Conservation (phyloP, 371 early-diverging fungal genomes). For the Parasitella parasitica region DNA sequence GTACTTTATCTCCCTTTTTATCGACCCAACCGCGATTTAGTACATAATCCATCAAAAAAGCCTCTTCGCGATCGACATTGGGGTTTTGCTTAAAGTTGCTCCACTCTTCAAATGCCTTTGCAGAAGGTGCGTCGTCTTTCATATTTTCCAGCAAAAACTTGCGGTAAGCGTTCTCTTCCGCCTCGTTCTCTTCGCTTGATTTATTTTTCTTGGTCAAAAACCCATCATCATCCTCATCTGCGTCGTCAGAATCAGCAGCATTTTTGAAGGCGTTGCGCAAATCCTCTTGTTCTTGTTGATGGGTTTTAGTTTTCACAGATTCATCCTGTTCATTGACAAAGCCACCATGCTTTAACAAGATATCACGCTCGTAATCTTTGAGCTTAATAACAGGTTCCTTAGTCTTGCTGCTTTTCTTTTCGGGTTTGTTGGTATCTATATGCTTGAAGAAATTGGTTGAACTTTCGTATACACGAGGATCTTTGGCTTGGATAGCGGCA, state of each 20-base stretch:
- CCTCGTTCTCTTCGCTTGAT: slow-evolving; percentile 67
- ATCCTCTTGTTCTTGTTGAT: slow-evolving; percentile 82
- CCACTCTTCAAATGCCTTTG: slow-evolving; percentile 65
- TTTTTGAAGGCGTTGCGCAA: slow-evolving; percentile 72
- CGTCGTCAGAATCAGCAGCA: slow-evolving; percentile 39
- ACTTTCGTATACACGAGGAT: slow-evolving; percentile 83
- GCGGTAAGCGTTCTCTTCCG: slow-evolving; percentile 81
- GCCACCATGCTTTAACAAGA: slow-evolving; percentile 72
- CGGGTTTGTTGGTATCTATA: slow-evolving; percentile 55
- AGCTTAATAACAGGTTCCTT: slow-evolving; percentile 26
- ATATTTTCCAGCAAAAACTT: slow-evolving; percentile 81
- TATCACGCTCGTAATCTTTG: slow-evolving; percentile 4
- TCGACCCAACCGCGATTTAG: slow-evolving; percentile 95
- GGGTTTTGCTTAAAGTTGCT: slow-evolving; percentile 56
- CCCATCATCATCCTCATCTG: slow-evolving; percentile 58
- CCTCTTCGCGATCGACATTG: slow-evolving; percentile 65
- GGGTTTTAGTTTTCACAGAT: slow-evolving; percentile 51
- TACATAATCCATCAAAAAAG: slow-evolving; percentile 89
- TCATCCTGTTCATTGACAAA: slow-evolving; percentile 58
- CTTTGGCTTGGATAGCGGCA: slow-evolving; percentile 72
- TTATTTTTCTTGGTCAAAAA: slow-evolving; percentile 76
- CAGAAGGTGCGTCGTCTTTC: slow-evolving; percentile 51
- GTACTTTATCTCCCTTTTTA: slow-evolving; percentile 37
- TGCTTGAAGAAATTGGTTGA: slow-evolving; percentile 73
- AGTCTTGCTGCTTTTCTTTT: slow-evolving; percentile 62